Evolutionary conservation across 2,329 filamentous ascomycete genomes (phyloP).

Genomic region (Hypoxylon sp.): DNA sequence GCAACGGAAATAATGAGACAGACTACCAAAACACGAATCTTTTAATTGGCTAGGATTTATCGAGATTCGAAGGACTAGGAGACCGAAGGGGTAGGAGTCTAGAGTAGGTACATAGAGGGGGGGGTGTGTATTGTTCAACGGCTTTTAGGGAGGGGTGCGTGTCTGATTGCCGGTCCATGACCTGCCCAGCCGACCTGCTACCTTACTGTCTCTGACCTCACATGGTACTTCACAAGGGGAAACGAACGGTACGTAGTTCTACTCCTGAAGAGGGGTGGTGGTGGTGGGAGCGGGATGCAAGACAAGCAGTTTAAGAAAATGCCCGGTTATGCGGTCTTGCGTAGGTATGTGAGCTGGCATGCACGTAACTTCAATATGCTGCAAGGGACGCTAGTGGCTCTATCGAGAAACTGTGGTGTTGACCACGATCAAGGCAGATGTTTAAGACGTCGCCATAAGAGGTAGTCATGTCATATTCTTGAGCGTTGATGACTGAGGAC

Average conservation of each 20-base stretch:
- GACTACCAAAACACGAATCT: slow-evolving; percentile 38
- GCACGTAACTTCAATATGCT: slow-evolving; percentile 41
- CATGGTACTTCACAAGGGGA: slow-evolving; percentile 47
- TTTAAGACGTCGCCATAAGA: slow-evolving; percentile 14
- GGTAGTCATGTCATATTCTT: slow-evolving; percentile 9
- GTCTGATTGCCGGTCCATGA: slow-evolving; percentile 48
- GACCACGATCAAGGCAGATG: slow-evolving; percentile 19
- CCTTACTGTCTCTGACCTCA: slow-evolving; percentile 44
- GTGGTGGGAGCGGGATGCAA: slow-evolving; percentile 43
- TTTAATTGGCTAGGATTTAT: slow-evolving; percentile 48
- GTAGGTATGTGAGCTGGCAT: slow-evolving; percentile 40
- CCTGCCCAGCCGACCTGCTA: slow-evolving; percentile 29
- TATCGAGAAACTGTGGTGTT: slow-evolving; percentile 25
- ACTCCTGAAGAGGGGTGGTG: slow-evolving; percentile 36
- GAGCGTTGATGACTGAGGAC: slow-evolving; percentile 17
- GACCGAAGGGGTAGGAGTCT: slow-evolving; percentile 36
- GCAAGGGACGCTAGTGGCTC: slow-evolving; percentile 35
- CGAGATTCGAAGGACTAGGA: slow-evolving; percentile 42
- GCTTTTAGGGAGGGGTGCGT: slow-evolving; percentile 46
- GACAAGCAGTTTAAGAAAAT: slow-evolving; percentile 45
- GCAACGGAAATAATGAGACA: slow-evolving; percentile 49
- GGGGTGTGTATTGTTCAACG: slow-evolving; percentile 46
- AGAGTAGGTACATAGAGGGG: slow-evolving; percentile 30
- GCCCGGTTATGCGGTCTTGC: slow-evolving; percentile 44
- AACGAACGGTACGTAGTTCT: slow-evolving; percentile 41